Conservation (phyloP, 306 rosid genomes). For the Carpinus fangiana region DNA sequence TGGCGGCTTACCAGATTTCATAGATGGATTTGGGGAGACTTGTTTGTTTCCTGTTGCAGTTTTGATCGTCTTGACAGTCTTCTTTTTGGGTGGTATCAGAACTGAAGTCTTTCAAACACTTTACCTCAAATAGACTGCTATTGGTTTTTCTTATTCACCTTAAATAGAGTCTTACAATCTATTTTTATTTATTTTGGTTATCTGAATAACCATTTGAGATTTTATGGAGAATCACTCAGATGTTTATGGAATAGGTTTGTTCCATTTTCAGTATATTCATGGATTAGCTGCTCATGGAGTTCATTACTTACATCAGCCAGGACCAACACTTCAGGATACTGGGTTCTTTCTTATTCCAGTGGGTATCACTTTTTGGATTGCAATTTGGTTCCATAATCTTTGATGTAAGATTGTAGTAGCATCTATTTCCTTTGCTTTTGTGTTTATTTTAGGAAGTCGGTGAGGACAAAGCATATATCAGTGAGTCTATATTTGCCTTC, state of each 20-base stretch:
- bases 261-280: constrained; percentile 64
- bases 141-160: neutral
- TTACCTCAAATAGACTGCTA: neutral
- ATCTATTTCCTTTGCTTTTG: constrained; percentile 5
- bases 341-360: constrained; percentile 86
- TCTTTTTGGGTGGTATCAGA: neutral
- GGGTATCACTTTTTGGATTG: constrained; percentile 28
- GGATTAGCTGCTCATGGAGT: constrained; percentile 89
- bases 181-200: neutral
- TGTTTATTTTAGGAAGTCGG: constrained; percentile 72
- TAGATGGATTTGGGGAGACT: too few species aligned
- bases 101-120: neutral
- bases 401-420: neutral
- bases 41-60: too few species aligned
- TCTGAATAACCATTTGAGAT: neutral
- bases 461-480: constrained; percentile 61
- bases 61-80: neutral
- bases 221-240: neutral
- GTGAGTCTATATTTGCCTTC: constrained; percentile 65
- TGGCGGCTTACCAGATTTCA: neutral
- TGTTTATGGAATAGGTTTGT: constrained; percentile 19
- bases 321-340: constrained; percentile 76
- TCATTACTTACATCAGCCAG: constrained; percentile 87
- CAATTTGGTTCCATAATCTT: neutral
- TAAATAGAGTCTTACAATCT: neutral